A percentile compares a stretch with the other conserved stretches of the same genome.
phyloP scores from a whole-genome alignment of 1,284 basidiomycete species.

The Grifola frondosa region DNA sequence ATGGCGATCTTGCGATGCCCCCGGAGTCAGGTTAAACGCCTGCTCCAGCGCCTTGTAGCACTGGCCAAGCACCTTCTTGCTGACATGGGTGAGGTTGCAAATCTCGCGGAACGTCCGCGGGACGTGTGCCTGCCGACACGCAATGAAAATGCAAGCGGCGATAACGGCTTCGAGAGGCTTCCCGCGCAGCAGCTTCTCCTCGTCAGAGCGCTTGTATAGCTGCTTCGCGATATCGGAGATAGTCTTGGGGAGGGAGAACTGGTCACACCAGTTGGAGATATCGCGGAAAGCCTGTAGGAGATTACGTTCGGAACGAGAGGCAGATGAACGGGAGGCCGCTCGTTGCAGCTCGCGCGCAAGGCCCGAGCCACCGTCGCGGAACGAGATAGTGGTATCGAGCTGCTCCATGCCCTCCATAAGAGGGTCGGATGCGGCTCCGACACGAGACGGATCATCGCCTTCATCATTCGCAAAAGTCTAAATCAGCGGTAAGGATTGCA shows the following conservation, averaged over 20 bases:
- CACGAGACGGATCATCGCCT: conserved; percentile 99
- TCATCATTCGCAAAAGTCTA: conserved; percentile 99
- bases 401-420: conserved; percentile 93
- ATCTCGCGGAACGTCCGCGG: conserved; percentile 96
- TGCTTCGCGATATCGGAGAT: conserved; percentile 97
- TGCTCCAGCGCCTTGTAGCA: conserved; percentile 93
- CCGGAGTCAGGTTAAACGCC: conserved; percentile 86
- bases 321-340: conserved; percentile 78
- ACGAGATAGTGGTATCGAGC: conserved; percentile 92
- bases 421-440: conserved; percentile 93
- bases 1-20: conserved; percentile 47
- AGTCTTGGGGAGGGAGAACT: conserved; percentile 92
- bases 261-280: conserved; percentile 92
- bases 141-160: conserved; percentile 98
- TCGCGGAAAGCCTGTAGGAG: conserved; percentile 88
- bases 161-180: conserved; percentile 93
- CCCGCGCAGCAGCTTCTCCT: conserved; percentile 90
- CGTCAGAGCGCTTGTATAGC: conserved; percentile 94
- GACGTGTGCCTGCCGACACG: conserved; percentile 91
- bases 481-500: conserved; percentile 14
- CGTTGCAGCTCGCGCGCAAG: conserved; percentile 91
- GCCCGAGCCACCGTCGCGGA: conserved; percentile 92
- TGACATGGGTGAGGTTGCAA: conserved; percentile 88
- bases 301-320: conserved; percentile 79
- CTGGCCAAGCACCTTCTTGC: conserved; percentile 93